Conservation (phyloP, 768 basidiomycete genomes). For the Mycena maculata region DNA sequence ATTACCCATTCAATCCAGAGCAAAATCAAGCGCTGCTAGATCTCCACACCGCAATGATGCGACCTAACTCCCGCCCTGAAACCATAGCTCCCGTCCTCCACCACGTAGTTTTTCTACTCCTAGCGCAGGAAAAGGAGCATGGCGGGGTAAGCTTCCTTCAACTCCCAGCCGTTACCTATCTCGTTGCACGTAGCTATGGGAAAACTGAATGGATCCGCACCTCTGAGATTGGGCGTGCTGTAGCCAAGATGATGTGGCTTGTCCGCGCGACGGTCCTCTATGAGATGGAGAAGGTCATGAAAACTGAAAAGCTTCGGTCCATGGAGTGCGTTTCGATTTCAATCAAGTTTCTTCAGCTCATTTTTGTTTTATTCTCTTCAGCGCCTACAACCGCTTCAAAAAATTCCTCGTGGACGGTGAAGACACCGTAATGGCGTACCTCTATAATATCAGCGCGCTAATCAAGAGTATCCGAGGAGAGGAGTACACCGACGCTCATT, state of each 20-base stretch:
- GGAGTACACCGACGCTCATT: too few relatives aligned
- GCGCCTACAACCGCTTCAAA: neutral
- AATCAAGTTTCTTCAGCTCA: too few relatives aligned
- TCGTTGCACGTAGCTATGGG: slow-evolving; percentile 9
- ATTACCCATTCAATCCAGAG: neutral
- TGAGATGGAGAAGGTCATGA: slow-evolving; percentile 7
- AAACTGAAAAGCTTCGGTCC: neutral
- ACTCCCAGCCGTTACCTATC: neutral
- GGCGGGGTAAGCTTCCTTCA: neutral
- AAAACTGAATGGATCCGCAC: neutral
- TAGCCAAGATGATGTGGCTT: slow-evolving; percentile 9
- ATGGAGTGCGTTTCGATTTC: neutral
- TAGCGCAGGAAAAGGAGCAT: neutral
- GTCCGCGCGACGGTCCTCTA: neutral
- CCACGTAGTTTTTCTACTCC: neutral
- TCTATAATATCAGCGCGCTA: neutral
- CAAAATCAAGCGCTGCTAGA: neutral
- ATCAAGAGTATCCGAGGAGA: neutral
- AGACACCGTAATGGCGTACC: slow-evolving; percentile 7
- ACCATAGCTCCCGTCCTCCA: neutral
- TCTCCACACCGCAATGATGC: neutral
- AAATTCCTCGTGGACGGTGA: slow-evolving; percentile 5
- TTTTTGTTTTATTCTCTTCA: too few relatives aligned
- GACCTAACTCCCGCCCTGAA: neutral
- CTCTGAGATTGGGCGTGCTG: neutral